phyloP scores from a whole-genome alignment of 257 asterid species.

The Eucommia ulmoides region DNA sequence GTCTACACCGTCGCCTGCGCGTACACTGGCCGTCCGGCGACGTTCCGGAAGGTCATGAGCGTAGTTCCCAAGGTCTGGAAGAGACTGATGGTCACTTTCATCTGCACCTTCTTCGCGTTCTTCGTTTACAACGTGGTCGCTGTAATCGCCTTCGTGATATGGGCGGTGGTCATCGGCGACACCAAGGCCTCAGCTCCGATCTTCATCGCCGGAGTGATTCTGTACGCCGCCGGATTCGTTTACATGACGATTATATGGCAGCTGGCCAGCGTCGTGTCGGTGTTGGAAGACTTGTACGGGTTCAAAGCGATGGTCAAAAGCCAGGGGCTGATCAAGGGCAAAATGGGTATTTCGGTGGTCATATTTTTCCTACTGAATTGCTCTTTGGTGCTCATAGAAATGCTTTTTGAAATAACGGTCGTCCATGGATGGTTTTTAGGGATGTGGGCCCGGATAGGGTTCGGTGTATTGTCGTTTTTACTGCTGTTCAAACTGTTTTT shows the following conservation, averaged over 20 bases:
- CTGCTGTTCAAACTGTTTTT: no score
- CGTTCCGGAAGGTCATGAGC: no score
- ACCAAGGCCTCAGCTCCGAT: not conserved
- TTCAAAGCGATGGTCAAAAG: conserved; percentile 19
- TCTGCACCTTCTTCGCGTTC: no score
- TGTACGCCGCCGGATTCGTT: conserved; percentile 11
- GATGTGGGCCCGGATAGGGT: no score
- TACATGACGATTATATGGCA: conserved; percentile 18
- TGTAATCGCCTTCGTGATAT: conserved; percentile 5
- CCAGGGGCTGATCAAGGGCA: conserved; percentile 13
- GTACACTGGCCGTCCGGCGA: conserved; percentile 1
- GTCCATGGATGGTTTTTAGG: no score
- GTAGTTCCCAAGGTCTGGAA: no score
- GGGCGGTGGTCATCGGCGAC: conserved; percentile 4
- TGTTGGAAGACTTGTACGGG: conserved; percentile 18
- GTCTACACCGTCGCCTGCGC: conserved; percentile 2
- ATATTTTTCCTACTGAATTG: conserved; percentile 12
- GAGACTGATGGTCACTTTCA: no score
- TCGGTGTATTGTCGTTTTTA: no score
- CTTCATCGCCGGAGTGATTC: not conserved
- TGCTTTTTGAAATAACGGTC: no score
- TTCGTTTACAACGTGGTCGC: no score
- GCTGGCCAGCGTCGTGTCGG: conserved; percentile 20
- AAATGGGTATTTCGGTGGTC: conserved; percentile 10
- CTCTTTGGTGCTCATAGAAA: no score